These are phyloP conservation scores for Melampsora americana DNA, from an alignment of 1,284 basidiomycete species.

Conservation along the genomic window DNA sequence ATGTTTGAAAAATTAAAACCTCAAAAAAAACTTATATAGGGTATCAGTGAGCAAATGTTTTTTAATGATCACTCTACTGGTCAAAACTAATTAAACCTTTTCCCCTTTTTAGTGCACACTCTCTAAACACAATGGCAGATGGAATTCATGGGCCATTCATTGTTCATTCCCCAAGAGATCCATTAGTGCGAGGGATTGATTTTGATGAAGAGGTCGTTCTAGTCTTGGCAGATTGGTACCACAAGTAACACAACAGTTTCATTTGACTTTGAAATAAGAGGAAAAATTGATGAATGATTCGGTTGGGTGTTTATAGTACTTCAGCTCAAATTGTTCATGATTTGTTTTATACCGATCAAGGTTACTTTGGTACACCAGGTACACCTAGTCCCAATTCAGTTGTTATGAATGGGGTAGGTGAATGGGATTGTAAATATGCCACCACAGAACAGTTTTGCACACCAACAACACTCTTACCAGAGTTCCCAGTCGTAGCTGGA, in stretches of 20 bases:
- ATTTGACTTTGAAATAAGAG: constrained; percentile 30
- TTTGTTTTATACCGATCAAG: constrained; percentile 44
- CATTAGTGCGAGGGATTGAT: constrained; percentile 49
- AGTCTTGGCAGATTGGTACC: constrained; percentile 58
- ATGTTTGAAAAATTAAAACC: not conserved
- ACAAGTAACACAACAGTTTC: constrained; percentile 47
- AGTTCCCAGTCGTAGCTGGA: constrained; percentile 35
- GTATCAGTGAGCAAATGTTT: constrained; percentile 31
- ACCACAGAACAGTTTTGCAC: constrained; percentile 20
- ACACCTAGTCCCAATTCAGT: constrained; percentile 57
- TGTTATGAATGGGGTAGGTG: constrained; percentile 59
- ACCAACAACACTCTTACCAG: constrained; percentile 11
- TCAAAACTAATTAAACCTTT: not conserved
- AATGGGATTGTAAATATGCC: constrained; percentile 38
- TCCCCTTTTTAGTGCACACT: constrained; percentile 15
- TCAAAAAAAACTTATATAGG: constrained; percentile 4
- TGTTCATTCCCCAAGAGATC: constrained; percentile 52
- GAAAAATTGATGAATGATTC: not conserved
- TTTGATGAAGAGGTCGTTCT: constrained; percentile 53
- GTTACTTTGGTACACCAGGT: constrained; percentile 50
- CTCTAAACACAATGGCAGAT: constrained; percentile 38
- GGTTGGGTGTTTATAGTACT: constrained; percentile 44
- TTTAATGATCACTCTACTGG: not conserved
- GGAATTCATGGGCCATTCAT: constrained; percentile 47
- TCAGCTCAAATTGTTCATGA: constrained; percentile 29